Evolutionary conservation across 2,329 filamentous ascomycete genomes (phyloP).

Genomic region (Aureobasidium melanogenum): DNA sequence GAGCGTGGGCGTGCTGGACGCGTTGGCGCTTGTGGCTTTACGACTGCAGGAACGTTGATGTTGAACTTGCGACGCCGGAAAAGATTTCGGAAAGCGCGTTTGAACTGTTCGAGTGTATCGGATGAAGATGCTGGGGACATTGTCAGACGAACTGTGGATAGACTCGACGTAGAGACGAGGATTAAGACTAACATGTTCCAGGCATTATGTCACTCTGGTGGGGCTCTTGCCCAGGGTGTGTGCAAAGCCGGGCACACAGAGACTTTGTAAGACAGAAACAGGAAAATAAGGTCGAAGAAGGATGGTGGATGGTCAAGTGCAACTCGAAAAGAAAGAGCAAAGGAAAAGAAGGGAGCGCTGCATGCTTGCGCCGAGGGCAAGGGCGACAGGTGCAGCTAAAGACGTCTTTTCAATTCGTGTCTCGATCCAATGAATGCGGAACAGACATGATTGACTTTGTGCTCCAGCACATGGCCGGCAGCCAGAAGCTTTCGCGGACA

Average conservation of each 20-base stretch:
- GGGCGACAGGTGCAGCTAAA: slow-evolving; percentile 7
- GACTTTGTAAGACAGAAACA: not conserved
- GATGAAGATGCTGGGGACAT: slow-evolving; percentile 18
- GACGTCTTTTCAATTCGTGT: slow-evolving; percentile 8
- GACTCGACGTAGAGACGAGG: not conserved
- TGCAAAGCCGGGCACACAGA: not conserved
- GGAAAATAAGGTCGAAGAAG: not conserved
- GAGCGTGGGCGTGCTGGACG: slow-evolving; percentile 4
- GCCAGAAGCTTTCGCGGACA: not conserved
- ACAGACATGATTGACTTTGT: slow-evolving; percentile 4
- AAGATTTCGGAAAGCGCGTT: slow-evolving; percentile 22
- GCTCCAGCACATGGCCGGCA: not conserved
- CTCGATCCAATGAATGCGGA: not conserved
- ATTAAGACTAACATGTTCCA: slow-evolving; percentile 13
- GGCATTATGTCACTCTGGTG: slow-evolving; percentile 12
- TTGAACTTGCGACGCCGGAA: slow-evolving; percentile 18
- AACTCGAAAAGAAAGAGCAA: not conserved
- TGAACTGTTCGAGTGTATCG: slow-evolving; percentile 19
- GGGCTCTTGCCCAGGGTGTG: slow-evolving; percentile 1
- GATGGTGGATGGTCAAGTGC: not conserved
- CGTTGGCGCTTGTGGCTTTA: slow-evolving; percentile 7
- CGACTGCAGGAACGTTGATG: slow-evolving; percentile 2
- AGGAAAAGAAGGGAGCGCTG: not conserved
- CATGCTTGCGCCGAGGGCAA: not conserved
- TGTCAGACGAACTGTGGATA: not conserved